Conservation (phyloP, 2,329 filamentous ascomycete species). For the Colletotrichum abscissum region DNA sequence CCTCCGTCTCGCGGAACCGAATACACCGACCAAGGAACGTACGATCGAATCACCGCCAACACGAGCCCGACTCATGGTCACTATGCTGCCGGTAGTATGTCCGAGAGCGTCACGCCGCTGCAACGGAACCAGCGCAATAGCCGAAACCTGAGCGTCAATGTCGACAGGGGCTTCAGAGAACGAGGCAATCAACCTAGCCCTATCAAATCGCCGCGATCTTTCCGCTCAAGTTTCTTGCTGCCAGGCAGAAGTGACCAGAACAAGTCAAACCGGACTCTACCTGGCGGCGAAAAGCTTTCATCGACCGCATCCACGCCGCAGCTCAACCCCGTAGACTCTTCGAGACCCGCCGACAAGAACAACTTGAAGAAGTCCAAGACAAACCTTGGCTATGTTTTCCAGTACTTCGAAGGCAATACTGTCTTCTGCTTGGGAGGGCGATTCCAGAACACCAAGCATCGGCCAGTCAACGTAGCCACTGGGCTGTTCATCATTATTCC, state of each 20-base stretch:
- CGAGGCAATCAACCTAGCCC: constrained; percentile 67
- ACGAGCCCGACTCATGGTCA: constrained; percentile 76
- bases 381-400: constrained; percentile 60
- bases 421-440: constrained; percentile 88
- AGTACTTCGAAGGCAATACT: constrained; percentile 95
- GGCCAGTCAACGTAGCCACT: constrained; percentile 90
- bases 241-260: constrained; percentile 65
- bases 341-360: constrained; percentile 19
- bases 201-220: constrained; percentile 79
- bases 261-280: constrained; percentile 66
- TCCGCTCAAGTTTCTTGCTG: constrained; percentile 80
- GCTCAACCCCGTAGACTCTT: constrained; percentile 61
- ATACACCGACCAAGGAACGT: constrained; percentile 78
- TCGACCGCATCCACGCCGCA: constrained; percentile 82
- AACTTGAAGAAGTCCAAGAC: constrained; percentile 45
- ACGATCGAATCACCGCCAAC: constrained; percentile 78
- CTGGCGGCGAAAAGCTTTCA: constrained; percentile 84
- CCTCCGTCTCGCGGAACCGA: constrained; percentile 84
- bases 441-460: constrained; percentile 86
- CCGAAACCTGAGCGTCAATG: constrained; percentile 65
- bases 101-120: constrained; percentile 84
- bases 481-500: constrained; percentile 84
- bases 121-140: constrained; percentile 57
- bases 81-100: constrained; percentile 69
- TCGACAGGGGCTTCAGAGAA: constrained; percentile 69